These are phyloP conservation scores for Fusarium avenaceum DNA, from an alignment of 2,329 filamentous ascomycete genomes.

Conservation along the genomic window DNA sequence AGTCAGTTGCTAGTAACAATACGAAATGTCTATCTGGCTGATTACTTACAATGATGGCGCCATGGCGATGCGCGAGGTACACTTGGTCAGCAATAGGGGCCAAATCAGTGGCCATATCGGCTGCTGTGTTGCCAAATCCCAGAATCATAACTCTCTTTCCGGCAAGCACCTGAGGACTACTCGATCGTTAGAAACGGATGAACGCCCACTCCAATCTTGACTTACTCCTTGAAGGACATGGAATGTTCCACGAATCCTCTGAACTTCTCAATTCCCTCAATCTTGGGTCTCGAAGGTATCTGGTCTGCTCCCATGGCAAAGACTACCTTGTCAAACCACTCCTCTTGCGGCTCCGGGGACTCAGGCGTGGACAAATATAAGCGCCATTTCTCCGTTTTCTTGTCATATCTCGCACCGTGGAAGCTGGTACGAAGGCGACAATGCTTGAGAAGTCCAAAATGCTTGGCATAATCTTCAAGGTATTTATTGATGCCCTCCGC, in stretches of 20 bases:
- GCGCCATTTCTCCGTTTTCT: slow-evolving; percentile 12
- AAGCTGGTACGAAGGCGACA: slow-evolving; percentile 12
- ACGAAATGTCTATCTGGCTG: accelerated
- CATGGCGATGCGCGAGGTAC: slow-evolving; percentile 11
- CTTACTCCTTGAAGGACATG: slow-evolving; percentile 19
- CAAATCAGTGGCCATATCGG: slow-evolving; percentile 9
- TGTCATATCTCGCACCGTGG: slow-evolving; percentile 1
- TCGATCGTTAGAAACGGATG: neutral
- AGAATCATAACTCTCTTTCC: slow-evolving; percentile 11
- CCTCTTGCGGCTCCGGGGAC: neutral
- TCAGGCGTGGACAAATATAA: slow-evolving; percentile 2
- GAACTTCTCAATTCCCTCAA: slow-evolving; percentile 12
- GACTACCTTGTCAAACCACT: slow-evolving; percentile 18
- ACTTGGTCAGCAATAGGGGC: slow-evolving; percentile 8
- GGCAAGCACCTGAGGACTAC: neutral
- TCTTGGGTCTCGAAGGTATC: slow-evolving; percentile 6
- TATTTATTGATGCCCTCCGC: slow-evolving; percentile 15
- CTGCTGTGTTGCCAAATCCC: slow-evolving; percentile 15
- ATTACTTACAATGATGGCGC: slow-evolving; percentile 9
- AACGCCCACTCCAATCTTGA: accelerated
- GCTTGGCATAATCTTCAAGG: slow-evolving; percentile 8
- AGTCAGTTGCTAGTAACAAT: neutral
- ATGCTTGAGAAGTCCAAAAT: slow-evolving; percentile 10
- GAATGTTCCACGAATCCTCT: slow-evolving; percentile 17
- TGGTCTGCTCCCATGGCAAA: slow-evolving; percentile 18